Evolutionary conservation across 768 basidiomycete species (phyloP).

Genomic region (Chlorophyllum brunneum): DNA sequence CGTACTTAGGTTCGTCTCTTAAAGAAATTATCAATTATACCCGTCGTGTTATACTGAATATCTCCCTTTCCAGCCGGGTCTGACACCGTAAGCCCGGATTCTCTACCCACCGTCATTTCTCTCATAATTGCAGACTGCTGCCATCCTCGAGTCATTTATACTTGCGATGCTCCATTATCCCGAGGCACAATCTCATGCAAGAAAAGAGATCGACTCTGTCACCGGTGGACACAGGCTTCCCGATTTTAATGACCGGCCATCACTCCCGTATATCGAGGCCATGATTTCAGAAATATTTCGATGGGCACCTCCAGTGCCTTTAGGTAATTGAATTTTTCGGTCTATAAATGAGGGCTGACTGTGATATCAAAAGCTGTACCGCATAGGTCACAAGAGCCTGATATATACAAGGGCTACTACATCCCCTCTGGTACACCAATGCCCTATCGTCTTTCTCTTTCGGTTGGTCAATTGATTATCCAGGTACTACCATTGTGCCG

Average conservation of each 20-base stretch:
- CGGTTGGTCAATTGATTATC: not conserved
- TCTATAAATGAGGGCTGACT: slow-evolving; percentile 2
- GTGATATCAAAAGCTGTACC: slow-evolving; percentile 25
- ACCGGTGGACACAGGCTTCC: slow-evolving; percentile 27
- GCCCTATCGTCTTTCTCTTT: not conserved
- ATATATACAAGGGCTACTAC: slow-evolving; percentile 25
- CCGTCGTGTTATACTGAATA: slow-evolving; percentile 6
- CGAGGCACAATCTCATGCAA: slow-evolving; percentile 36
- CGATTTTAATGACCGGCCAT: slow-evolving; percentile 13
- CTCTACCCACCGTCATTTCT: too few relatives aligned
- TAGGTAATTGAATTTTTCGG: slow-evolving; percentile 21
- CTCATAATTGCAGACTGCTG: not conserved
- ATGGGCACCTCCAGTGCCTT: slow-evolving; percentile 34
- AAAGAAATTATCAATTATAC: too few relatives aligned
- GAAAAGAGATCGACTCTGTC: slow-evolving; percentile 39
- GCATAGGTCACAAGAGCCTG: slow-evolving; percentile 29
- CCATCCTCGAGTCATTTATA: slow-evolving; percentile 13
- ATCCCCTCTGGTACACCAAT: slow-evolving; percentile 20
- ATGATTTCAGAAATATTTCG: slow-evolving; percentile 38
- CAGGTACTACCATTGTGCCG: slow-evolving; percentile 24
- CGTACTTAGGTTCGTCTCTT: slow-evolving; percentile 32
- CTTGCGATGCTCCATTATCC: slow-evolving; percentile 34
- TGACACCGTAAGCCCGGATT: slow-evolving; percentile 10
- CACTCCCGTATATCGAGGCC: slow-evolving; percentile 30
- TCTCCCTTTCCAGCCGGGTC: slow-evolving; percentile 5